Evolutionary conservation across 805 yeast species (phyloP).

Genomic region (Hemisphaericaspora nanyangensis): DNA sequence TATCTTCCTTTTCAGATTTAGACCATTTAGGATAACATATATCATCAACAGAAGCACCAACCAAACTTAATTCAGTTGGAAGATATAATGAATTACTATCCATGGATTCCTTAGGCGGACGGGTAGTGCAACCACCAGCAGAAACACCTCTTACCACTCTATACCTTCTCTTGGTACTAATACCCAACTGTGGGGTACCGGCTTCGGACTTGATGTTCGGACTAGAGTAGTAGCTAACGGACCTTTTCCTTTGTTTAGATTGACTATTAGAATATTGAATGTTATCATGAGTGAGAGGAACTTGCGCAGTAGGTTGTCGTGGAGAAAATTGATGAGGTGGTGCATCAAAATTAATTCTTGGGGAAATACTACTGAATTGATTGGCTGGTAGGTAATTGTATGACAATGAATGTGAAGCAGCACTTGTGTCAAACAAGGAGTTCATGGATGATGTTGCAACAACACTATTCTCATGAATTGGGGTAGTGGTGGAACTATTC

Average conservation of each 20-base stretch:
- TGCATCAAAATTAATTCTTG: not conserved
- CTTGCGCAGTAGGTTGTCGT: not conserved
- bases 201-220: not conserved
- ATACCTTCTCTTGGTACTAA: slow-evolving; percentile 19
- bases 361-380: not conserved
- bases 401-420: slow-evolving; percentile 4
- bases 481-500: slow-evolving; percentile 2
- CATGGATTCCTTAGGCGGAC: slow-evolving; percentile 47
- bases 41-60: slow-evolving; percentile 44
- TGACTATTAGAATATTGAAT: not conserved
- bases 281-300: not conserved
- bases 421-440: slow-evolving; percentile 6
- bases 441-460: slow-evolving; percentile 2
- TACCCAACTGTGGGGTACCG: not conserved
- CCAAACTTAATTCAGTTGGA: slow-evolving; percentile 47
- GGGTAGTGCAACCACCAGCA: slow-evolving; percentile 54
- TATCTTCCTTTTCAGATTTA: slow-evolving; percentile 41
- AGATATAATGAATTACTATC: slow-evolving; percentile 24
- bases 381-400: slow-evolving; percentile 3
- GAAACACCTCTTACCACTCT: slow-evolving; percentile 53
- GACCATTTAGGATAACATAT: slow-evolving; percentile 53
- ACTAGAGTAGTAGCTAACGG: not conserved
- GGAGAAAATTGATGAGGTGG: not conserved
- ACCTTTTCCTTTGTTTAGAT: not conserved
- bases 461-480: not conserved